These are phyloP conservation scores for Russula brevipes DNA, from an alignment of 768 basidiomycete species.

Conservation along the genomic window DNA sequence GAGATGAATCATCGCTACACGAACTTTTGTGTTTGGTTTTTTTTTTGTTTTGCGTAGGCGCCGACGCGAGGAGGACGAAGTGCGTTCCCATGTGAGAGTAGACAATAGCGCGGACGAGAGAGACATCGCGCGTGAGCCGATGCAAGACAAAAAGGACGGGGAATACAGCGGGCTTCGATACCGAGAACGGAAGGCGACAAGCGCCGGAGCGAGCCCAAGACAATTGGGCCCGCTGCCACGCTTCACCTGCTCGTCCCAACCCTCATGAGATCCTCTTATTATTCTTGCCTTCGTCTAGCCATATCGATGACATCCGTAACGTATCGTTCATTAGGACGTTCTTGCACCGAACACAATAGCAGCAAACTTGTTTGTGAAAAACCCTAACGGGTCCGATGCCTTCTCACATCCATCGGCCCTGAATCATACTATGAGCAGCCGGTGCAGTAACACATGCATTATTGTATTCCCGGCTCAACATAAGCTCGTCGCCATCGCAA, in stretches of 20 bases:
- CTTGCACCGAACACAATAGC: conserved; percentile 4
- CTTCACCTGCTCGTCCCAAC: neutral
- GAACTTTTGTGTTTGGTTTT: conserved; percentile 1
- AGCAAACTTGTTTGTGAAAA: neutral
- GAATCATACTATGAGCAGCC: neutral
- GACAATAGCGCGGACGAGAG: conserved; percentile 20
- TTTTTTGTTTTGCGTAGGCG: conserved; percentile 18
- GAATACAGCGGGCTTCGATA: conserved; percentile 7
- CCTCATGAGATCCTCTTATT: conserved; percentile 1
- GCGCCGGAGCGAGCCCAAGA: conserved; percentile 8
- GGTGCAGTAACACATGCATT: neutral
- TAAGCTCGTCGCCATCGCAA: conserved; percentile 8
- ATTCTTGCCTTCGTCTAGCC: neutral
- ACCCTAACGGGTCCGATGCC: neutral
- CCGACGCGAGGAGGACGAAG: neutral
- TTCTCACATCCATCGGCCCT: neutral
- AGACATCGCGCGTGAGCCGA: conserved; percentile 16
- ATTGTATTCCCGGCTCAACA: neutral
- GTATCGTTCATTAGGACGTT: neutral
- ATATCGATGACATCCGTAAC: neutral
- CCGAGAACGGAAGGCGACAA: conserved; percentile 7
- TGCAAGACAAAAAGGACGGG: conserved; percentile 25
- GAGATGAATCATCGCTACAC: conserved; percentile 3
- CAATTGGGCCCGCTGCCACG: conserved; percentile 9
- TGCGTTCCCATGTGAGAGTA: conserved; percentile 1